Conservation (phyloP, 805 yeast species). For the Candida endomychidarum region DNA sequence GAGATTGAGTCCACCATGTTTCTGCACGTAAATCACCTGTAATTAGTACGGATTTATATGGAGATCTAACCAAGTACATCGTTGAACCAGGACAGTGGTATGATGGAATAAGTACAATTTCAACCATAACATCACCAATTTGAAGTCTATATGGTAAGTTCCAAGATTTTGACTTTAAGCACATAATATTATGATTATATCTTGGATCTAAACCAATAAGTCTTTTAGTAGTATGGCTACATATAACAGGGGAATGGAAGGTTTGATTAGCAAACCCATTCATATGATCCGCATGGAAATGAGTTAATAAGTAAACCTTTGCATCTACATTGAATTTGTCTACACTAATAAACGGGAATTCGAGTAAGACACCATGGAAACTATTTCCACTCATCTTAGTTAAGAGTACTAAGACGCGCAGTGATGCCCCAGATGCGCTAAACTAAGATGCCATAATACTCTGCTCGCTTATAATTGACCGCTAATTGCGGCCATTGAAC, state of each 20-base stretch:
- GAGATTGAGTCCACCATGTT: constrained; percentile 45
- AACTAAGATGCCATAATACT: constrained; percentile 76
- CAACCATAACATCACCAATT: constrained; percentile 19
- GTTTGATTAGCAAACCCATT: constrained; percentile 44
- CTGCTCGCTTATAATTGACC: constrained; percentile 54
- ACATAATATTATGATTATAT: constrained; percentile 19
- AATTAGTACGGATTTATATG: constrained; percentile 36
- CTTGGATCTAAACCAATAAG: constrained; percentile 21
- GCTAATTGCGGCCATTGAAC: constrained; percentile 86
- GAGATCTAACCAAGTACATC: constrained; percentile 49
- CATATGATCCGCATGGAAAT: constrained; percentile 56
- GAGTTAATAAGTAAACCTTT: constrained; percentile 42
- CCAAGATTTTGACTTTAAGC: constrained; percentile 20
- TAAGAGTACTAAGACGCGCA: not conserved
- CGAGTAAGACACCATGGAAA: constrained; percentile 45
- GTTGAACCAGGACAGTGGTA: constrained; percentile 63
- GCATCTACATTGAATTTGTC: constrained; percentile 31
- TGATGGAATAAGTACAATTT: constrained; percentile 46
- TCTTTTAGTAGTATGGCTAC: constrained; percentile 37
- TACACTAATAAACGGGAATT: constrained; percentile 49
- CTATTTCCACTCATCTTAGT: constrained; percentile 15
- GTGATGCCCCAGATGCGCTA: constrained; percentile 23
- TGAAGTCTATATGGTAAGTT: constrained; percentile 22
- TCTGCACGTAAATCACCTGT: constrained; percentile 65
- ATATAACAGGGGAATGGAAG: constrained; percentile 44